Base-by-base conservation (phyloP, 2,329 filamentous ascomycete species). In the Fonsecaea nubica region DNA sequence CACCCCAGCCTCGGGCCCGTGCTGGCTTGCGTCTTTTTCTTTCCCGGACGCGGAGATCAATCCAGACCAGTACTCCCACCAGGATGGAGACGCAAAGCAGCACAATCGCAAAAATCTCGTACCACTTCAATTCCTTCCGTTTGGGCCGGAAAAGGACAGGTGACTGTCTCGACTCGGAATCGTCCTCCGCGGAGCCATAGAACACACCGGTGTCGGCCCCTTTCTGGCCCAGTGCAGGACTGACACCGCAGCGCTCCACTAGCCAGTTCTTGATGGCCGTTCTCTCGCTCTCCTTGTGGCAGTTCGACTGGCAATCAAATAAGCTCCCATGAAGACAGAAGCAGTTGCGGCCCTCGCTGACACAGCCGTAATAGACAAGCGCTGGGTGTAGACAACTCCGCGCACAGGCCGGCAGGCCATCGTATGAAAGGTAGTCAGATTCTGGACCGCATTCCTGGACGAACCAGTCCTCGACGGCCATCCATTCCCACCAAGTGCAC, bases 401-500 rank as follows among this genome's bases (percentile, higher is more conserved):
- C 45, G 45, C 45, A 18, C 45, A 50, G 45, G 18, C 45, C 12
- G 45, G 45, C 21, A 50, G 18, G 9, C 45, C 45, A 5, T 50
- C 45, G 45, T 50, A 50, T 2, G 21, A 50, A 50, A 50, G 45
- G 9, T 30, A 2, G 21, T 50, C 45, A 50, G 45, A 50, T 2
- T 30, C 21, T 25, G 45, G 45, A 1, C 45, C 45, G 21, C 45
- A 50, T 30, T 50, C 45, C 3, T 25, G 12, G 18, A 50, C 21
- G 45, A 50, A 50, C 45, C 45, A 50, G 45, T 50, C 45, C 21
- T 50, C 45, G 18, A 21, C 25, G 45, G 21, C 18, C 45, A 50
- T 50, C 45, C 45, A 50, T 5, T 50, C 45, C 45, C 45, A 50
- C 45, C 45, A 50, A 25, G 45, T 50, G 45, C 45, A 50, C 6